These are phyloP conservation scores for Herpotrichia juniperi DNA, from an alignment of 2,329 filamentous ascomycete species.

Conservation along the genomic window DNA sequence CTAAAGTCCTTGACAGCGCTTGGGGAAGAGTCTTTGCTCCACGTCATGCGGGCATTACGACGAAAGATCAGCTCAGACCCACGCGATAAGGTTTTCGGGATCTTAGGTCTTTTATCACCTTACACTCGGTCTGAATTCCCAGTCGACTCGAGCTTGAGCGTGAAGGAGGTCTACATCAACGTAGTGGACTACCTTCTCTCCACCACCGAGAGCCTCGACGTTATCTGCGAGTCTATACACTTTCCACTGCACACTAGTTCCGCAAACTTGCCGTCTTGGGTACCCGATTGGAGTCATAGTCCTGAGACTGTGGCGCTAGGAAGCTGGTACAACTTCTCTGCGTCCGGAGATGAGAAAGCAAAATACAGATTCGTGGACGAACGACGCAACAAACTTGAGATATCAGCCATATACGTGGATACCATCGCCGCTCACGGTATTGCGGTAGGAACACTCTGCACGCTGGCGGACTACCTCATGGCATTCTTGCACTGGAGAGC, in stretches of 20 bases:
- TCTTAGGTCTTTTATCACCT: conserved; percentile 41
- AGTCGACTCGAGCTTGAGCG: conserved; percentile 37
- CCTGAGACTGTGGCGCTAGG: conserved; percentile 22
- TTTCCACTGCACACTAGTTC: conserved; percentile 32
- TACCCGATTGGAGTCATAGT: conserved; percentile 46
- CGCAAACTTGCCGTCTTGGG: conserved; percentile 39
- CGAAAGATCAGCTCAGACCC: conserved; percentile 36
- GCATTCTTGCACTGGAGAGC: conserved; percentile 46
- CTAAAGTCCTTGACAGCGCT: conserved; percentile 9
- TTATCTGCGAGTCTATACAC: conserved; percentile 45
- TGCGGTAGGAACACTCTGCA: conserved; percentile 36
- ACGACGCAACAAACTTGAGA: conserved; percentile 33
- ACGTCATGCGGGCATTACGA: conserved; percentile 28
- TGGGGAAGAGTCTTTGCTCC: conserved; percentile 25
- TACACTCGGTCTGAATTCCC: conserved; percentile 30
- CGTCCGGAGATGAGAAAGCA: conserved; percentile 16
- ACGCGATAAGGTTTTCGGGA: conserved; percentile 46
- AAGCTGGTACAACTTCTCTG: conserved; percentile 23
- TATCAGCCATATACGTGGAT: conserved; percentile 39
- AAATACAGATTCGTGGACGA: conserved; percentile 23
- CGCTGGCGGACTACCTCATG: conserved; percentile 41
- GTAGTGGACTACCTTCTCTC: conserved; percentile 40
- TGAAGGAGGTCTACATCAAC: conserved; percentile 43
- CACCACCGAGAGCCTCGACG: conserved; percentile 33
- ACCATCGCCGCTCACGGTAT: conserved; percentile 29